These are phyloP conservation scores for Candida caryicola DNA, from an alignment of 805 yeast species.

Conservation along the genomic window DNA sequence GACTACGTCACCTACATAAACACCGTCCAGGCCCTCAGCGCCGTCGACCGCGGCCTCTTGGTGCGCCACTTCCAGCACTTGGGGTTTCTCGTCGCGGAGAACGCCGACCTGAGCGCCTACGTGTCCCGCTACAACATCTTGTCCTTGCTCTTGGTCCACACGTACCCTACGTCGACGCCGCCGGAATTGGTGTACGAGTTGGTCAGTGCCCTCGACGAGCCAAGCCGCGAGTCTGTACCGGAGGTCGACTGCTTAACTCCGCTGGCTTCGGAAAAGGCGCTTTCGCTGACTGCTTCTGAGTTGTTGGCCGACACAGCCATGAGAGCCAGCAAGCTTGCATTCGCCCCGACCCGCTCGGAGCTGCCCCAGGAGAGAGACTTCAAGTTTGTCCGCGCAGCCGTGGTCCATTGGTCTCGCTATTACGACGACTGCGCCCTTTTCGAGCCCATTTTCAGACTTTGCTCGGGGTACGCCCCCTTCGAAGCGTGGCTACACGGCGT, in stretches of 20 bases:
- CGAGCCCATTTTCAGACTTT: constrained; percentile 11
- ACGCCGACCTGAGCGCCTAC: background rate
- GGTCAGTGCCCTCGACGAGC: background rate
- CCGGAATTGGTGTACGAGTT: background rate
- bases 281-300: background rate
- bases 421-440: constrained; percentile 17
- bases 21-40: background rate
- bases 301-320: constrained; percentile 1
- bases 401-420: constrained; percentile 12
- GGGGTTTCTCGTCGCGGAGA: background rate
- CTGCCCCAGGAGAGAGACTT: constrained; percentile 1
- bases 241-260: background rate
- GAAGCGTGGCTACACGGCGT: constrained; percentile 27
- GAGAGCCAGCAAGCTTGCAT: constrained; percentile 2
- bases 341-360: constrained; percentile 36
- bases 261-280: background rate
- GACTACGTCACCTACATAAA: background rate
- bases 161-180: background rate
- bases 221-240: background rate
- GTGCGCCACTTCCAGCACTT: background rate
- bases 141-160: background rate
- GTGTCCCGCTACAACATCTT: background rate
- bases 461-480: constrained; percentile 16
- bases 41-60: background rate
- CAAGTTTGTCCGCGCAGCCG: constrained; percentile 6